Conservation (phyloP, 441 rosid genomes). For the Macaranga tanarius region DNA sequence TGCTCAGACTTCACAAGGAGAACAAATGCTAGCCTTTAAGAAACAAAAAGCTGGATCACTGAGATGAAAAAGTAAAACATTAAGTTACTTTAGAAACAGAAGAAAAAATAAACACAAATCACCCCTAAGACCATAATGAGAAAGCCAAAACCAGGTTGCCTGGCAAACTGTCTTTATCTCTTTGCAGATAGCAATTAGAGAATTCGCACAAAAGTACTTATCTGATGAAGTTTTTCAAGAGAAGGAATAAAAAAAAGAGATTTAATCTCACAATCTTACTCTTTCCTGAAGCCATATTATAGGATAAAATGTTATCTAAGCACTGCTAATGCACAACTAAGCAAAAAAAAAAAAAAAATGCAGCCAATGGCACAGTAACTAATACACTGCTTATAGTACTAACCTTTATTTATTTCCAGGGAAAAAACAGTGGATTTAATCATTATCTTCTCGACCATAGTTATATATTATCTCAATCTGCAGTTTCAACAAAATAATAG, state of each 20-base stretch:
- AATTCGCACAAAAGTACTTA: neutral
- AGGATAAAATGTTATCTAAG: neutral
- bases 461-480: conserved; percentile 88
- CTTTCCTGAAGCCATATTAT: neutral
- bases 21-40: no score
- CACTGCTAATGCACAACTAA: neutral
- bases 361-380: neutral
- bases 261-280: neutral
- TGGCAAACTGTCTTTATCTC: neutral
- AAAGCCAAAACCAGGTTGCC: neutral
- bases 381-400: conserved; percentile 12
- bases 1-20: neutral
- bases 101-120: neutral
- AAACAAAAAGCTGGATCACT: no score
- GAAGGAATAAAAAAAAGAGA: neutral
- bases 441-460: conserved; percentile 83
- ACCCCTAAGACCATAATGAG: no score
- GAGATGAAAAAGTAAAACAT: no score
- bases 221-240: no score
- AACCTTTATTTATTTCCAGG: conserved; percentile 43
- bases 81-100: no score
- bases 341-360: neutral
- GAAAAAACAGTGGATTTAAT: conserved; percentile 27
- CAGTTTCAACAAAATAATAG: conserved; percentile 27
- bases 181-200: neutral